Percentiles rank a stretch among this genome's conserved stretches.
Conservation (phyloP, 371 early-diverging fungal species). For the Lichtheimia corymbifera region DNA sequence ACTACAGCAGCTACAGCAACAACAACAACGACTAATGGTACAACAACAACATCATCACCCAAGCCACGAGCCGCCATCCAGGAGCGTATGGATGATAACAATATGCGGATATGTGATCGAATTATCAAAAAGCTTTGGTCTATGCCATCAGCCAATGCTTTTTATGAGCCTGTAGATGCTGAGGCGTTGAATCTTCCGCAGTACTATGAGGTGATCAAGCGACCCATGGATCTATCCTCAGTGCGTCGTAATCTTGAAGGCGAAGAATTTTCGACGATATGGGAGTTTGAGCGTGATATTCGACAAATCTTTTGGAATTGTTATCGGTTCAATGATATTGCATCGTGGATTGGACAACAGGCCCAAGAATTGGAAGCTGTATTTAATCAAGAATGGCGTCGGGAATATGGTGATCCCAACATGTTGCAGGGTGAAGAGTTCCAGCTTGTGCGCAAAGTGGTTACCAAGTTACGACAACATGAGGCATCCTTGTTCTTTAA, state of each 20-base stretch:
- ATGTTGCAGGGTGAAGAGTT: slow-evolving; percentile 39
- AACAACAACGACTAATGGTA: neutral
- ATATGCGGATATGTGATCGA: slow-evolving; percentile 35
- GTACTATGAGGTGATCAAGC: slow-evolving; percentile 86
- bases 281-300: slow-evolving; percentile 61
- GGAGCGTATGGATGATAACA: slow-evolving; percentile 34
- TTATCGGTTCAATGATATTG: slow-evolving; percentile 85
- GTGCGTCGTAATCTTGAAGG: slow-evolving; percentile 77
- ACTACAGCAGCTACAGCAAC: neutral
- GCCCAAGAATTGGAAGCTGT: slow-evolving; percentile 36
- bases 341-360: slow-evolving; percentile 50
- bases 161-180: slow-evolving; percentile 68
- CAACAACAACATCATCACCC: neutral
- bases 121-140: slow-evolving; percentile 39
- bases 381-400: slow-evolving; percentile 44
- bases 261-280: slow-evolving; percentile 41
- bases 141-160: slow-evolving; percentile 36
- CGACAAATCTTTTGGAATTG: slow-evolving; percentile 86
- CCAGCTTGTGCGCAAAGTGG: slow-evolving; percentile 33
- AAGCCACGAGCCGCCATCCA: slow-evolving; percentile 3
- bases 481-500: slow-evolving; percentile 60
- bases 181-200: slow-evolving; percentile 80
- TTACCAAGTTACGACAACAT: slow-evolving; percentile 37
- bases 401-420: slow-evolving; percentile 41
- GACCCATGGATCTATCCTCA: slow-evolving; percentile 96